A percentile compares a stretch with the other conserved stretches of the same genome.
Conservation (phyloP, 176 grass and related monocot genomes). For the Saccharum officinarum region DNA sequence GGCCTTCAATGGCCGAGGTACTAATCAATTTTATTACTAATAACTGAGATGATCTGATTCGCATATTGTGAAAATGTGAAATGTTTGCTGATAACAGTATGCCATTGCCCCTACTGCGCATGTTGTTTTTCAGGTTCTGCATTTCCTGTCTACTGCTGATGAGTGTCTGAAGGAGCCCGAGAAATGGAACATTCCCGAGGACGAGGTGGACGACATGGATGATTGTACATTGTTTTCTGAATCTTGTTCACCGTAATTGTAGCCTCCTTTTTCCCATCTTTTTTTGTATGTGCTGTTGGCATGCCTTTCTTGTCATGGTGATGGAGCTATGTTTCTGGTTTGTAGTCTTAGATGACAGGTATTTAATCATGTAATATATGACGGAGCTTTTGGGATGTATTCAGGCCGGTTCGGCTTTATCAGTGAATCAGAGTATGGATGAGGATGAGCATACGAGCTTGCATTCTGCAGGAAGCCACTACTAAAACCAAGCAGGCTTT, state of each 20-base stretch:
- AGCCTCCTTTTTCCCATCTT: neutral
- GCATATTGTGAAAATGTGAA: neutral
- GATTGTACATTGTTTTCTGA: constrained; percentile 60
- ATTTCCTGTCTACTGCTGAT: constrained; percentile 56
- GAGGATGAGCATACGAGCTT: constrained; percentile 4
- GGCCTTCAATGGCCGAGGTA: constrained; percentile 85
- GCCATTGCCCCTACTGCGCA: neutral
- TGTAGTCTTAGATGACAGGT: neutral
- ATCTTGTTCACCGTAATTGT: constrained; percentile 36
- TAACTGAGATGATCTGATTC: neutral
- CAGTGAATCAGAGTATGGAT: neutral
- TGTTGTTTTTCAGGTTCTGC: constrained; percentile 54
- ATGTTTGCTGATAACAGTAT: neutral
- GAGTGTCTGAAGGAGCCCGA: constrained; percentile 58
- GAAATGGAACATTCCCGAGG: constrained; percentile 80
- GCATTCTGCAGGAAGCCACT: neutral
- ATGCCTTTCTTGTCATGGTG: constrained; percentile 30
- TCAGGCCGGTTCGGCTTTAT: neutral
- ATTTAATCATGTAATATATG: constrained; percentile 30
- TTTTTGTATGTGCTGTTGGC: constrained; percentile 17
- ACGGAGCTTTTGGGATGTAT: constrained; percentile 18
- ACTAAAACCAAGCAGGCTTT: neutral
- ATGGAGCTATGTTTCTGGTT: constrained; percentile 7
- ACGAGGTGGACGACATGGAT: constrained; percentile 72
- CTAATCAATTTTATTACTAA: neutral